phyloP scores from a whole-genome alignment of 2,329 filamentous ascomycete genomes.

The Paecilomyces formosus region DNA sequence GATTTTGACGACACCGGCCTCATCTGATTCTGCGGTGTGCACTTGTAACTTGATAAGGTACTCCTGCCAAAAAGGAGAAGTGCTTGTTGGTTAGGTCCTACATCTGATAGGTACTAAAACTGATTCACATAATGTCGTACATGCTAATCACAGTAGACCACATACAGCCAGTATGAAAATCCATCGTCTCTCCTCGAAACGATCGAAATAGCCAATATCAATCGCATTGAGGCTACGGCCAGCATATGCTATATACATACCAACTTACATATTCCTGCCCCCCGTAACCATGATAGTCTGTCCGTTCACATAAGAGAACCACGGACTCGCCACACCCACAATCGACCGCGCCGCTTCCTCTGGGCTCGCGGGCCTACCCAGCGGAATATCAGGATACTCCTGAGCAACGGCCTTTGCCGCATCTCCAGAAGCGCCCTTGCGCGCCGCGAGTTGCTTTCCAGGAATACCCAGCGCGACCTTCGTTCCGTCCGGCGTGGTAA shows the following conservation, averaged over 20 bases:
- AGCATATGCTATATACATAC: not conserved
- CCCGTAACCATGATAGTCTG: slow-evolving; percentile 85
- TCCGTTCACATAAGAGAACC: slow-evolving; percentile 78
- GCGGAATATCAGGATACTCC: slow-evolving; percentile 63
- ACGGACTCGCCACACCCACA: slow-evolving; percentile 69
- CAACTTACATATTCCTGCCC: slow-evolving; percentile 54
- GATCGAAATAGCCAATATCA: not conserved
- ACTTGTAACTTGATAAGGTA: too few relatives aligned
- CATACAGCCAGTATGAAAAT: too few relatives aligned
- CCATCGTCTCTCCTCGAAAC: too few relatives aligned
- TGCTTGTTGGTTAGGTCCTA: too few relatives aligned
- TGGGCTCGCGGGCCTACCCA: slow-evolving; percentile 67
- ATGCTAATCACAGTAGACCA: too few relatives aligned
- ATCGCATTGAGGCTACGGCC: not conserved
- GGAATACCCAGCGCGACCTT: slow-evolving; percentile 71
- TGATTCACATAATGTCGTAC: too few relatives aligned
- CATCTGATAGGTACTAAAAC: too few relatives aligned
- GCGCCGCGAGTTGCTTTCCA: slow-evolving; percentile 41
- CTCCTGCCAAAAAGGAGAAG: too few relatives aligned
- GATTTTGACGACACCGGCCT: too few relatives aligned
- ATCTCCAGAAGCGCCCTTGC: slow-evolving; percentile 12
- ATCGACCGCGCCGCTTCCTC: slow-evolving; percentile 74
- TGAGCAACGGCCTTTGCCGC: slow-evolving; percentile 27
- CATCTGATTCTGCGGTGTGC: too few relatives aligned
- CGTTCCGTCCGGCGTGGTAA: slow-evolving; percentile 66